Evolutionary conservation across 768 basidiomycete genomes (phyloP).

Genomic region (Hebeloma cylindrosporum): DNA sequence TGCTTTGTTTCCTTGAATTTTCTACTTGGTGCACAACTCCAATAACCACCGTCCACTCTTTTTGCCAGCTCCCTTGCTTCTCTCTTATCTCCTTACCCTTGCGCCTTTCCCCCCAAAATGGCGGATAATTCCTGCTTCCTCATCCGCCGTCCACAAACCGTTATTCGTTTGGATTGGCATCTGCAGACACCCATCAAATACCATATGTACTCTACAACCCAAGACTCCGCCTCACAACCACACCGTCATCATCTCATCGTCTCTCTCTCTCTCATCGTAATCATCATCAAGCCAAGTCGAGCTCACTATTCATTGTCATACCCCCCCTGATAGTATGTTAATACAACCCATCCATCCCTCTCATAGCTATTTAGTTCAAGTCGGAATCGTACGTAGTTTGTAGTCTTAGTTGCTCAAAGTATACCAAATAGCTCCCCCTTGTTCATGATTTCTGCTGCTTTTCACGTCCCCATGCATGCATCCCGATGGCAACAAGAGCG

Average conservation of each 20-base stretch:
- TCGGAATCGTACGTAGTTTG: too few species aligned
- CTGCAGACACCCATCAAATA: conserved; percentile 17
- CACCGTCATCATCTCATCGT: conserved; percentile 1
- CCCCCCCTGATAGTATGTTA: neutral
- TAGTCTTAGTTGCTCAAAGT: too few species aligned
- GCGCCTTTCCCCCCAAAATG: conserved; percentile 10
- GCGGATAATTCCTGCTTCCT: conserved; percentile 21
- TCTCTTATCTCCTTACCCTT: conserved; percentile 9
- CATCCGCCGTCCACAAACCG: conserved; percentile 8
- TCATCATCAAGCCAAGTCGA: neutral
- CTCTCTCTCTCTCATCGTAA: neutral
- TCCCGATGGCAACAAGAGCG: too few species aligned
- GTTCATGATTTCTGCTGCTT: too few species aligned
- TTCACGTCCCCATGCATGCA: too few species aligned
- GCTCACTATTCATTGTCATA: conserved; percentile 1
- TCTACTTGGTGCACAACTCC: conserved; percentile 17
- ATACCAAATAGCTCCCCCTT: too few species aligned
- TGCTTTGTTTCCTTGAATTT: conserved; percentile 9
- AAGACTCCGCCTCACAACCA: conserved; percentile 8
- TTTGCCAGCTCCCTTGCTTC: conserved; percentile 12
- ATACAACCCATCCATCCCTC: too few species aligned
- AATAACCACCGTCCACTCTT: conserved; percentile 26
- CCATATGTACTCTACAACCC: conserved; percentile 24
- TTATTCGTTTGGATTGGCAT: conserved; percentile 19
- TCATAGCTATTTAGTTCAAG: too few species aligned